Evolutionary conservation across 2,329 filamentous ascomycete genomes (phyloP), one percentile per base, ranked within the genome.

Genomic region (Parafenestella ontariensis): DNA sequence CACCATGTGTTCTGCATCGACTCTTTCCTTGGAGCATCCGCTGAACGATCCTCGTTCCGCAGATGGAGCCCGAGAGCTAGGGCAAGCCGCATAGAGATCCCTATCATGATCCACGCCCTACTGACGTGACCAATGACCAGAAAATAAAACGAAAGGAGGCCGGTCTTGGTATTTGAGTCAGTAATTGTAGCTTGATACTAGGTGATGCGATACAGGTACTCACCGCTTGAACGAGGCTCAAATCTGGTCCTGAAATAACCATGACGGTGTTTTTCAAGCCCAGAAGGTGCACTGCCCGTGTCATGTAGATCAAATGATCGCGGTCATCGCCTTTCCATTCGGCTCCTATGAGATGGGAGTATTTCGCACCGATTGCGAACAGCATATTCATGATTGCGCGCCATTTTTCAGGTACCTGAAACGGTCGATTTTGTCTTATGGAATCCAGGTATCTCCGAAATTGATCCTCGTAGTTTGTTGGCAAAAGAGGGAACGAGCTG

Each of bases 331-430:
- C 70, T 31, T 52, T 59, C 66, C 66, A 73, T 0, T 65, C 62
- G 5, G 66, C 65, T 21, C 65, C 54, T 6, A 62, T 62, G 44
- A 77, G 64, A 49, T 76, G 68, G 5, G 73, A 73, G 53, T 75
- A 73, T 44, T 70, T 70, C 10, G 76, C 70, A 5, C 74, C 76
- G n/a, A 80, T 75, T 10, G 77, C 78, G 34, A 79, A 77, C 1
- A 79, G 61, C 11, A 79, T 41, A 42, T 80, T 78, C 52, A 79
- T 44, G 3, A 75, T 70, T 3, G 74, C 74, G 3, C 70, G 68
- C 76, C 75, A 78, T 43, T 52, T 59, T 3, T 60, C 44, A 8
- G 62, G 57, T 1, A 68, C 45, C 2, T 45, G 18, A 18, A 62
- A 62, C 2, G 57, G 52, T 23, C 33, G 36, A 34, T 56, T 31